These are phyloP conservation scores for Aspergillus tanneri DNA, from an alignment of 2,329 filamentous ascomycete genomes.

Conservation along the genomic window DNA sequence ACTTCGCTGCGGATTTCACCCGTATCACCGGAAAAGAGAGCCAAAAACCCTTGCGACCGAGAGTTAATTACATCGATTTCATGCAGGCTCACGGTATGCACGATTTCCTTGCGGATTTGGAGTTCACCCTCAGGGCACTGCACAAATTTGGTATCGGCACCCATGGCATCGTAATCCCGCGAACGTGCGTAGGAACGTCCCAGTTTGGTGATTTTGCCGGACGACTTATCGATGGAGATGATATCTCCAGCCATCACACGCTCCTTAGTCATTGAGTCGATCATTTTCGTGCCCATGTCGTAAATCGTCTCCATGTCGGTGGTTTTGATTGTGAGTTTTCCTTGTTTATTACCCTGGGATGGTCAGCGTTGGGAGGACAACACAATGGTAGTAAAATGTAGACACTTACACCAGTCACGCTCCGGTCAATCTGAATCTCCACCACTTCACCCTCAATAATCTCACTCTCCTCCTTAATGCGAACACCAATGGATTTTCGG, in stretches of 20 bases:
- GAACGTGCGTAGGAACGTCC: slow-evolving; percentile 92
- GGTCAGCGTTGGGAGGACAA: slow-evolving; percentile 14
- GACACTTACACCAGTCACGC: slow-evolving; percentile 74
- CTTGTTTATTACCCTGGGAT: slow-evolving; percentile 80
- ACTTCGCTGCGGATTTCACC: slow-evolving; percentile 97
- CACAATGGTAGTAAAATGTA: neutral
- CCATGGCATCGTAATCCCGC: slow-evolving; percentile 98
- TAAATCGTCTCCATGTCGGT: slow-evolving; percentile 99
- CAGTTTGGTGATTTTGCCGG: slow-evolving; percentile 95
- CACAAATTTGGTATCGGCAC: slow-evolving; percentile 95
- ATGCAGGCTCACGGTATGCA: slow-evolving; percentile 94
- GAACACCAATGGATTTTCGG: slow-evolving; percentile 94
- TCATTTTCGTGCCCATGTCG: slow-evolving; percentile 99
- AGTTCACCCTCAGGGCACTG: slow-evolving; percentile 97
- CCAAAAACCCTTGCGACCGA: slow-evolving; percentile 94
- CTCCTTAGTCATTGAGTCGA: slow-evolving; percentile 99
- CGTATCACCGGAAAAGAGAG: slow-evolving; percentile 95
- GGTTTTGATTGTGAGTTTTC: slow-evolving; percentile 98
- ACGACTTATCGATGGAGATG: slow-evolving; percentile 97
- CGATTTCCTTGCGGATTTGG: slow-evolving; percentile 93
- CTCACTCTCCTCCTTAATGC: slow-evolving; percentile 98
- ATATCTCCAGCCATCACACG: slow-evolving; percentile 98
- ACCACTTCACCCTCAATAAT: slow-evolving; percentile 99
- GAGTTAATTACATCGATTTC: slow-evolving; percentile 99
- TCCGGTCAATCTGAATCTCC: slow-evolving; percentile 96